Percentiles rank a stretch among this genome's conserved stretches.
These are phyloP conservation scores for Sclerotinia borealis DNA, from an alignment of 2,329 filamentous ascomycete genomes.

Conservation along the genomic window DNA sequence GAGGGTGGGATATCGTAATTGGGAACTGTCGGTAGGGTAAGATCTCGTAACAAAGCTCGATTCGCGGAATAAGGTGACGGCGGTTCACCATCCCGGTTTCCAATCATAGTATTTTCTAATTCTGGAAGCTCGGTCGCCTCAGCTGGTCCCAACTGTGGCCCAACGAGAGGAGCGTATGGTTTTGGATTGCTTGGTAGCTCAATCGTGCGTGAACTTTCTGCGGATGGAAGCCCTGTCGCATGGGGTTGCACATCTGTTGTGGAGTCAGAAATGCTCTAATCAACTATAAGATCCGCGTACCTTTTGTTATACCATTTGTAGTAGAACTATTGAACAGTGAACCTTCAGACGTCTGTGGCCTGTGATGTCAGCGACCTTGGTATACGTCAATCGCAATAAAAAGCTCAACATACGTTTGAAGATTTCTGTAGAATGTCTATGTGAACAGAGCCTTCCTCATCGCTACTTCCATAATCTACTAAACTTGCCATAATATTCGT, in stretches of 20 bases:
- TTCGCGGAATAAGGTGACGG: conserved; percentile 62
- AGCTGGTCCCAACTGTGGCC: conserved; percentile 28
- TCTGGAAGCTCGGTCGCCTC: conserved; percentile 10
- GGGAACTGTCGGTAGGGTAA: conserved; percentile 67
- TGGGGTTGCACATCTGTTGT: conserved; percentile 17
- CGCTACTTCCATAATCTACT: conserved; percentile 37
- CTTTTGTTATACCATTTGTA: conserved; percentile 18
- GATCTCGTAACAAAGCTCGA: conserved; percentile 59
- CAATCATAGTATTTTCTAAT: neutral
- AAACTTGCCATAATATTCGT: conserved; percentile 29
- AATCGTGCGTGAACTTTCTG: neutral
- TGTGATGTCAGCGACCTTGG: conserved; percentile 22
- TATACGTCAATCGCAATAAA: neutral
- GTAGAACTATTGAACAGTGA: conserved; percentile 12
- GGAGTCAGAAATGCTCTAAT: conserved; percentile 15
- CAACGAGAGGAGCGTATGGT: conserved; percentile 24
- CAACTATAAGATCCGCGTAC: conserved; percentile 16
- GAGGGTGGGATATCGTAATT: conserved; percentile 71
- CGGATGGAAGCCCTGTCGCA: neutral
- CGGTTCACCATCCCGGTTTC: conserved; percentile 29
- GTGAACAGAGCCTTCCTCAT: conserved; percentile 31
- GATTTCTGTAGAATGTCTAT: conserved; percentile 15
- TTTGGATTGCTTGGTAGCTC: neutral
- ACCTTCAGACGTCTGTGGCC: conserved; percentile 18
- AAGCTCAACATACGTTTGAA: conserved; percentile 19